These are phyloP conservation scores for Jasminum sambac DNA, from an alignment of 257 asterid species.

Conservation along the genomic window DNA sequence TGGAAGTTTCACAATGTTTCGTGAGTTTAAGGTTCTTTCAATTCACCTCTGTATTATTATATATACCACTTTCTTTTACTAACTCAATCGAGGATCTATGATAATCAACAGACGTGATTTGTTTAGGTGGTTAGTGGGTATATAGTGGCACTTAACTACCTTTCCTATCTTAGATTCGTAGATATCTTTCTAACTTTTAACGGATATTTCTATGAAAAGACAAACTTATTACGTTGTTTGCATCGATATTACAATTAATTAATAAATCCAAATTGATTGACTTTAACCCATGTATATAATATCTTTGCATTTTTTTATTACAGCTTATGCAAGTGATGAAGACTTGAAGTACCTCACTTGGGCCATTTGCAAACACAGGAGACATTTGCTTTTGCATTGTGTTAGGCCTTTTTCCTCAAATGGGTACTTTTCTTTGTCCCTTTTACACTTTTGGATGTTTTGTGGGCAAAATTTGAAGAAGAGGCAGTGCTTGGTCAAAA, in stretches of 20 bases:
- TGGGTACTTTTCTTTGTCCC: conserved; percentile 4
- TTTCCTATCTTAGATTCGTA: background rate
- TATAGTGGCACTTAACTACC: background rate
- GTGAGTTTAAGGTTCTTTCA: no score
- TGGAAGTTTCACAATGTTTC: no score
- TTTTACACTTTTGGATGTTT: conserved; percentile 20
- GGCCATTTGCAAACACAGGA: background rate
- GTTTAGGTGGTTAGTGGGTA: no score
- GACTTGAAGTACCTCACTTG: background rate
- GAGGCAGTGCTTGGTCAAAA: conserved; percentile 25
- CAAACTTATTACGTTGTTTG: background rate
- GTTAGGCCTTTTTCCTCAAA: background rate
- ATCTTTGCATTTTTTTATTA: no score
- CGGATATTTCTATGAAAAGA: background rate
- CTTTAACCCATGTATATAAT: no score
- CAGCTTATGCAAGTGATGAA: background rate
- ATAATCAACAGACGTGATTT: no score
- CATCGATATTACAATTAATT: no score
- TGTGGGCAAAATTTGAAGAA: background rate
- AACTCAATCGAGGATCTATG: no score
- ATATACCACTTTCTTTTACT: no score
- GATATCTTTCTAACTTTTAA: background rate
- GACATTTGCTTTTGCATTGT: conserved; percentile 9
- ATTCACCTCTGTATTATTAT: no score
- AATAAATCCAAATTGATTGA: no score